These are phyloP conservation scores for Tolypocladium ovalisporum DNA, from an alignment of 2,329 filamentous ascomycete species.

Conservation along the genomic window DNA sequence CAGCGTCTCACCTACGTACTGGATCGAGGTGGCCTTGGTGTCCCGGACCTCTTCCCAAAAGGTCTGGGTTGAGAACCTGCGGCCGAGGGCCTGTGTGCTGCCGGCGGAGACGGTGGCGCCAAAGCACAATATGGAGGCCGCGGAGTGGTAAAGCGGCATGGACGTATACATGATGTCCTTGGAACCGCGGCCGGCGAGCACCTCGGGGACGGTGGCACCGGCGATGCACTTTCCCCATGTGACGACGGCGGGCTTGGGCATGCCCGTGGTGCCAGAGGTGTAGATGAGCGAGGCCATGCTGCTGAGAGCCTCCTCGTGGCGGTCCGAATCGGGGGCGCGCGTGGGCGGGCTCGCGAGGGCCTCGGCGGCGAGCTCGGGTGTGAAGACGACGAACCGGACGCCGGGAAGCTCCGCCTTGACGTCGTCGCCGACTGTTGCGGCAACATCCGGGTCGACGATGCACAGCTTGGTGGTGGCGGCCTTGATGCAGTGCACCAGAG, in stretches of 20 bases:
- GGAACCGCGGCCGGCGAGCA: constrained; percentile 45
- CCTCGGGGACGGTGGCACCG: constrained; percentile 23
- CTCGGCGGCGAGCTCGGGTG: constrained; percentile 43
- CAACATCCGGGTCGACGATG: constrained; percentile 54
- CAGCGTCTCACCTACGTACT: constrained; percentile 83
- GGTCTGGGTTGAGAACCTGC: constrained; percentile 64
- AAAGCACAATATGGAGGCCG: constrained; percentile 62
- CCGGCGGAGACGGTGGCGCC: constrained; percentile 47
- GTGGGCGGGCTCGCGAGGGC: constrained; percentile 38
- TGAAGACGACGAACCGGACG: constrained; percentile 52
- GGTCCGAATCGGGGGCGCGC: constrained; percentile 47
- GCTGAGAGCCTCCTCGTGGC: constrained; percentile 35
- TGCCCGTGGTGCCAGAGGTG: constrained; percentile 74
- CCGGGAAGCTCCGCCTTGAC: constrained; percentile 37
- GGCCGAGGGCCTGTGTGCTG: constrained; percentile 59
- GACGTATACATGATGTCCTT: constrained; percentile 71
- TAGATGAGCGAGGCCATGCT: constrained; percentile 69
- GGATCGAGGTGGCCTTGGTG: constrained; percentile 61
- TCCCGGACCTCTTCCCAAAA: constrained; percentile 72
- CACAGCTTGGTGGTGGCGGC: constrained; percentile 56
- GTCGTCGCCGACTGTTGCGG: constrained; percentile 44
- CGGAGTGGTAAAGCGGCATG: constrained; percentile 85
- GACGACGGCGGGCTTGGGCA: constrained; percentile 71
- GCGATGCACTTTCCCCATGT: constrained; percentile 57
- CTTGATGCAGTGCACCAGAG: constrained; percentile 63